A percentile compares a stretch with the other conserved stretches of the same genome.
Conservation (phyloP, 352 stramenopile genomes). For the Salisapilia sapeloensis region DNA sequence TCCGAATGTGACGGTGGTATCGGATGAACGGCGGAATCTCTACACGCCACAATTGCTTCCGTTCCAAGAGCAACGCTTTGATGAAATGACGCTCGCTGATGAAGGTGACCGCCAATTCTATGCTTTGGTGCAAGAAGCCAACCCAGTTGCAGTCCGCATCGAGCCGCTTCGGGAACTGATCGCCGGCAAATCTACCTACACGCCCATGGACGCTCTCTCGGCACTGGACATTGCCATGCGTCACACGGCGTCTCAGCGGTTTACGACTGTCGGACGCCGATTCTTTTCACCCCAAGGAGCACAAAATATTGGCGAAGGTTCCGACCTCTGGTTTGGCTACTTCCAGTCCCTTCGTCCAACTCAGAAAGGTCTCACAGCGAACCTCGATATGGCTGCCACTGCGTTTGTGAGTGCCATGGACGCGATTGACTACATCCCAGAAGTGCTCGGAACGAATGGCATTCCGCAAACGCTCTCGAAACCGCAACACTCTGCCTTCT, state of each 20-base stretch:
- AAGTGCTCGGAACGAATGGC: conserved; percentile 10
- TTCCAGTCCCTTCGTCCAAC: conserved; percentile 54
- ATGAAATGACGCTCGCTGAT: conserved; percentile 13
- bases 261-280: conserved; percentile 38
- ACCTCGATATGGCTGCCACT: conserved; percentile 52
- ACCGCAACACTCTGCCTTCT: conserved; percentile 23
- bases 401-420: conserved; percentile 49
- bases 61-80: conserved; percentile 25
- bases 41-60: conserved; percentile 23
- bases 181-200: conserved; percentile 41
- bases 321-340: conserved; percentile 53
- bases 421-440: conserved; percentile 24
- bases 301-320: conserved; percentile 34
- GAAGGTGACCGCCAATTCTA: conserved; percentile 27
- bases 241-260: conserved; percentile 27
- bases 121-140: conserved; percentile 25
- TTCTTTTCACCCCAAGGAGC: conserved; percentile 20
- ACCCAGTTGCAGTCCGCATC: conserved; percentile 42
- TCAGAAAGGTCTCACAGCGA: conserved; percentile 44
- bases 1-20: conserved; percentile 17
- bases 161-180: conserved; percentile 40
- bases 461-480: conserved; percentile 14
- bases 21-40: conserved; percentile 35
- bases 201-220: conserved; percentile 49
- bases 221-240: conserved; percentile 51